phyloP scores from a whole-genome alignment of 352 stramenopile species.

The Phytopythium vexans region DNA sequence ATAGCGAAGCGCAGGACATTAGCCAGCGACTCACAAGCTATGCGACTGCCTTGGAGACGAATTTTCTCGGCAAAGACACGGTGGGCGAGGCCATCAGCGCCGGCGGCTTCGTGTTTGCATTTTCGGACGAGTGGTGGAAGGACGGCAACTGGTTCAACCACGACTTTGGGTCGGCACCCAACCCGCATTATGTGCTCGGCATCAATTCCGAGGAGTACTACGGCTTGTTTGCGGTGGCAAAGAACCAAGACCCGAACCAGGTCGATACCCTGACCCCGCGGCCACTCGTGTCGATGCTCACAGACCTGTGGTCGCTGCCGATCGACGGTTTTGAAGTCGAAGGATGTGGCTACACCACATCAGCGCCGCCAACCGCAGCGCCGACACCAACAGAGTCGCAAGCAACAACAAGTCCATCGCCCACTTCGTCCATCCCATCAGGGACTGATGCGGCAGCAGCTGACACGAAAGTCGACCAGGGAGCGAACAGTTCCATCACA shows the following conservation, averaged over 20 bases:
- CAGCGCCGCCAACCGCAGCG: not conserved
- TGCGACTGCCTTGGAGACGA: conserved; percentile 19
- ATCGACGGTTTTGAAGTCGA: conserved; percentile 1
- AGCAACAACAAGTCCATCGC: not conserved
- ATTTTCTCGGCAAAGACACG: conserved; percentile 22
- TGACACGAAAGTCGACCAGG: not conserved
- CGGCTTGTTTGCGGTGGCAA: conserved; percentile 15
- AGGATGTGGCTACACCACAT: not conserved
- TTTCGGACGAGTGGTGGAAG: conserved; percentile 45
- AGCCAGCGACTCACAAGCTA: conserved; percentile 4
- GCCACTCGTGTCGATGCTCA: conserved; percentile 5
- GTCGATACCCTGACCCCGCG: not conserved
- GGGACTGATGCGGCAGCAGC: not conserved
- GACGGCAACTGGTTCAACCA: conserved; percentile 19
- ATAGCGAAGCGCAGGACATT: conserved; percentile 12
- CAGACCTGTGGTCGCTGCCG: not conserved
- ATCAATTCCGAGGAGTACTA: conserved; percentile 35
- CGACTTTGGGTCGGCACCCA: conserved; percentile 17
- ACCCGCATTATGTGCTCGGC: conserved; percentile 24
- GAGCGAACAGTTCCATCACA: not conserved
- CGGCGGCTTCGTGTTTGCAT: conserved; percentile 35
- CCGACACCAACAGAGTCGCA: not conserved
- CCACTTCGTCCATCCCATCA: not conserved
- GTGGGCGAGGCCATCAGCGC: conserved; percentile 26
- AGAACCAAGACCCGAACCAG: not conserved